Evolutionary conservation across 768 basidiomycete genomes (phyloP), one percentile per base, ranked within the genome.

Genomic region (Sporobolomyces phaffii): DNA sequence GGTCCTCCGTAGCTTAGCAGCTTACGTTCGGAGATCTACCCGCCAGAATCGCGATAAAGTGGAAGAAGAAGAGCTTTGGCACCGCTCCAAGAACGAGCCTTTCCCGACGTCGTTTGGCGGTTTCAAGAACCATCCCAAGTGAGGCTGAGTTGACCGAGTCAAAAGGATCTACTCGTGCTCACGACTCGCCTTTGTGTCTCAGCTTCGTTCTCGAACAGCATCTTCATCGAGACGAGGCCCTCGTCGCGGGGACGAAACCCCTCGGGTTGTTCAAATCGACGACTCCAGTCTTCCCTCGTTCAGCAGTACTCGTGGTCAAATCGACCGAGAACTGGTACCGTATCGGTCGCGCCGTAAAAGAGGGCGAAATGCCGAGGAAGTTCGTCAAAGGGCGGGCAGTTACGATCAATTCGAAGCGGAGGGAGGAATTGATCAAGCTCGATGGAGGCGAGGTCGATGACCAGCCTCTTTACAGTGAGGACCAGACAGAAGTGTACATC

Each of bases 81-180:
- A 80, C 0, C 84, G 84, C 65, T 88, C 90, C 75, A 77, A 89
- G 76, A 86, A 83, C 51, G 93, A 94, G 78, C 91, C 87, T 29
- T 96, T 99, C 91, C 96, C 96, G 1, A 87, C 86, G 22, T 87
- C 87, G 15, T 82, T 98, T 60, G 81, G 83, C 33, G 96, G 91
- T 2, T 98, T 98, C 84, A 97, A 98, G 77, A 87, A 90, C 74
- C 96, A 99, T 78, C 91, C 93, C 7, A 75, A 94, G 87, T 94
- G 74, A 56, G 86, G 78, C 20, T 10, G n/a, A n/a, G n/a, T n/a
- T n/a, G n/a, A n/a, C n/a, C n/a, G n/a, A n/a, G n/a, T n/a, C n/a
- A n/a, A n/a, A n/a, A n/a, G n/a, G n/a, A n/a, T n/a, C n/a, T n/a
- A n/a, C n/a, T n/a, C n/a, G n/a, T n/a, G n/a, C n/a, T n/a, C n/a